Evolutionary conservation across 2,329 filamentous ascomycete species (phyloP).

Genomic region (Clonostachys solani): DNA sequence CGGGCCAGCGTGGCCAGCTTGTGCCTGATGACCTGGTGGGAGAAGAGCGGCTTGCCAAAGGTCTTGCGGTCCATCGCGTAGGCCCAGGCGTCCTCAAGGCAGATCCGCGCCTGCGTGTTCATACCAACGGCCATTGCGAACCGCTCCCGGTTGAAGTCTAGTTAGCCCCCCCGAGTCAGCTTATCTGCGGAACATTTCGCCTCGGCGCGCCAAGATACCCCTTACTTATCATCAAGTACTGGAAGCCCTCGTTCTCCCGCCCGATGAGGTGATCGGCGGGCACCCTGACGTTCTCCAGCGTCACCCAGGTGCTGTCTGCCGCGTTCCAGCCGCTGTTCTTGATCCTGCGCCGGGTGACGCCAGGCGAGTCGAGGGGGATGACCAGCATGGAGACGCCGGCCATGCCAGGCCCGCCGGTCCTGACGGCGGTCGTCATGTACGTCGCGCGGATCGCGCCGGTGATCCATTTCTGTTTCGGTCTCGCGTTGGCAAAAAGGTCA

Average conservation of each 20-base stretch:
- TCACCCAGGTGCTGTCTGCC: constrained; percentile 54
- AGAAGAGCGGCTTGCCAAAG: constrained; percentile 53
- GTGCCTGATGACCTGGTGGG: constrained; percentile 53
- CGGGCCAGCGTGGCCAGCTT: constrained; percentile 57
- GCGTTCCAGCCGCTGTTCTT: constrained; percentile 64
- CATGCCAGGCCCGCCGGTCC: constrained; percentile 50
- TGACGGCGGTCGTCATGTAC: constrained; percentile 58
- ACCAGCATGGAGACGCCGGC: constrained; percentile 53
- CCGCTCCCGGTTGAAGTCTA: constrained; percentile 53
- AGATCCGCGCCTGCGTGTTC: constrained; percentile 53
- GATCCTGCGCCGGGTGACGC: constrained; percentile 48
- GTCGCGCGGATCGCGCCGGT: constrained; percentile 58
- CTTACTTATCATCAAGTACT: constrained; percentile 48
- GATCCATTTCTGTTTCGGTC: constrained; percentile 60
- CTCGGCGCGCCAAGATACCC: no score
- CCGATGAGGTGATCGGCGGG: constrained; percentile 49
- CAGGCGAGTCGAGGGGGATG: constrained; percentile 43
- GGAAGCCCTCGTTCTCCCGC: constrained; percentile 49
- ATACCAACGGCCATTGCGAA: constrained; percentile 52
- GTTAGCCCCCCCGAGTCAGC: not conserved
- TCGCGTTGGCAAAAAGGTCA: not conserved
- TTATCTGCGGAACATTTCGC: not conserved
- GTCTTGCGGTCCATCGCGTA: constrained; percentile 50
- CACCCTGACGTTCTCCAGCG: constrained; percentile 51
- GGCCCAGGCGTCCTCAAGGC: constrained; percentile 44